Conservation (phyloP, 768 basidiomycete species). For the Naematelia encephala region DNA sequence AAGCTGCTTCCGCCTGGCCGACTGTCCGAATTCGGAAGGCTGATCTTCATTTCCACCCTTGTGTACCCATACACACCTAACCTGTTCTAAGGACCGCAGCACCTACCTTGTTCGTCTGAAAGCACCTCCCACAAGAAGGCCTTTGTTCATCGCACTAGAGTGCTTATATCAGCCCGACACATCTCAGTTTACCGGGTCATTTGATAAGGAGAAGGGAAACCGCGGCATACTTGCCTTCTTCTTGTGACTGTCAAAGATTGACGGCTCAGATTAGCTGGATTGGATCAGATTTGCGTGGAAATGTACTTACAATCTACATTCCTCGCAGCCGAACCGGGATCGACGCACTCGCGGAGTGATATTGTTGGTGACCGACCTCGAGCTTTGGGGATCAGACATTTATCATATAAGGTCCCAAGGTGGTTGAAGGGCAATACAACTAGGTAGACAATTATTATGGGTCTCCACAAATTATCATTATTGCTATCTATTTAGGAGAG, state of each 20-base stretch:
- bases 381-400: not conserved
- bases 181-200: not conserved
- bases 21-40: not conserved
- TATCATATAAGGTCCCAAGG: not conserved
- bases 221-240: not conserved
- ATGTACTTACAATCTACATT: not conserved
- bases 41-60: not conserved
- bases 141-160: not conserved
- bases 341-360: not conserved
- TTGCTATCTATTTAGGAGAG: too few relatives aligned
- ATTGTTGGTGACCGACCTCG: not conserved
- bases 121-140: not conserved
- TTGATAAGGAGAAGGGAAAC: not conserved
- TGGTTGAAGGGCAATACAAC: too few relatives aligned
- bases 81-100: not conserved
- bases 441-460: too few relatives aligned
- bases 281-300: not conserved
- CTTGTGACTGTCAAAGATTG: not conserved
- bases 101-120: not conserved
- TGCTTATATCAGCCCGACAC: not conserved
- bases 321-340: not conserved
- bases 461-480: too few relatives aligned
- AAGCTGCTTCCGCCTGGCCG: too few relatives aligned
- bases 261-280: not conserved
- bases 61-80: not conserved